A percentile compares a stretch with the other conserved stretches of the same genome.
Evolutionary conservation across 2,329 filamentous ascomycete genomes (phyloP).

Genomic region (Diaporthe nobilis): DNA sequence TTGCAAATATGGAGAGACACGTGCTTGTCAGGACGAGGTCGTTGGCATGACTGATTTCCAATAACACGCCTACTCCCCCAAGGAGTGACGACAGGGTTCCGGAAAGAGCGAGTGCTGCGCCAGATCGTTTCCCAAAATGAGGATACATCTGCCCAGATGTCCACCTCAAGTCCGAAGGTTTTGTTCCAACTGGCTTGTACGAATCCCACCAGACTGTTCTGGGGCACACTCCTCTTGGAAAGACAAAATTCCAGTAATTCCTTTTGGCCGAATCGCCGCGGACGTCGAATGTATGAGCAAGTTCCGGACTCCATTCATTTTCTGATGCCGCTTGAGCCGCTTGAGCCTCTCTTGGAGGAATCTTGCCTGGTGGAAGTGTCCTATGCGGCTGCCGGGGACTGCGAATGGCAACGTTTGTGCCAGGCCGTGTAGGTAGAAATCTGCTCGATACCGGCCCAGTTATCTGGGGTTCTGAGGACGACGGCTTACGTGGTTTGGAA

Average conservation of each 20-base stretch:
- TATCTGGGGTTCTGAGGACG: neutral
- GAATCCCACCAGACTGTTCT: neutral
- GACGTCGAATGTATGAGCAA: neutral
- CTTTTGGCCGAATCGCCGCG: neutral
- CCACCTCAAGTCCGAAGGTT: neutral
- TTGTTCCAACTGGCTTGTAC: neutral
- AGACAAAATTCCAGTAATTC: neutral
- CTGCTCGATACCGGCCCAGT: neutral
- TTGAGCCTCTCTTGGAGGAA: neutral
- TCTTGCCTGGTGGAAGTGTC: neutral
- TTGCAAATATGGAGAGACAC: neutral
- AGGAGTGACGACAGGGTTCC: neutral
- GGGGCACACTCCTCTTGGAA: conserved; percentile 3
- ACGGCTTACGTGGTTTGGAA: neutral
- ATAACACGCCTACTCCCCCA: neutral
- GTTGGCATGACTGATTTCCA: neutral
- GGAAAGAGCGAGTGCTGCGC: neutral
- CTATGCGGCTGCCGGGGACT: too few species aligned
- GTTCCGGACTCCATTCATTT: neutral
- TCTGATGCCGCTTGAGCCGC: neutral
- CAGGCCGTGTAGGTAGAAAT: neutral
- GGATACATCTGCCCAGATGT: neutral
- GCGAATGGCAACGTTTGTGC: neutral
- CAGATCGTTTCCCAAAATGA: neutral
- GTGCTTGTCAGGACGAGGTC: neutral